Base-by-base conservation (phyloP, 257 asterid genomes). In the Paraleonurus japonicus region DNA sequence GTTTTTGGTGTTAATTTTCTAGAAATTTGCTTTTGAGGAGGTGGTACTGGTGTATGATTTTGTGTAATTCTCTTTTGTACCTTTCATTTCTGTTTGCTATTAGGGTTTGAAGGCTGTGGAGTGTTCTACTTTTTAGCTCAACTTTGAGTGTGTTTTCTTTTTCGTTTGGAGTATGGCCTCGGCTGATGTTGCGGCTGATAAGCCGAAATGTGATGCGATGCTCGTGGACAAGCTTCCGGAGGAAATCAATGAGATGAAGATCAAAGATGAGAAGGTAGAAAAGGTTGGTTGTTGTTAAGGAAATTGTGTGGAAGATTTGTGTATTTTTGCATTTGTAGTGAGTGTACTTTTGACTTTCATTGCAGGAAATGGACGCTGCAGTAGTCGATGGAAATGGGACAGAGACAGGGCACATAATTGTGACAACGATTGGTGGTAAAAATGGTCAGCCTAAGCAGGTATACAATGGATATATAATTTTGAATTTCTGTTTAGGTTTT, bases 381-480 rank as follows among this genome's bases (percentile, higher is more conserved):
- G 87, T 88, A 28, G 96, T 92, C 27, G 92, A 90, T 83, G 96
- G 96, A 65, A 92, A 88, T 75, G 98, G 96, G 75, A 88, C 97
- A 22, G 98, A 92, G 82, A 90, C 96, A 4, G 98, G 98, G 27
- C 98, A 90, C 81, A 90, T 92, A 26, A 92, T 92, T 68, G 98
- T 92, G 68, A 90, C 98, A 11, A 90, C 98, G 54, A 90, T 90
- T 75, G 98, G 96, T 55, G 98, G 98, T 20, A 87, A 83, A 82
- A 92, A 92, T 81, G 97, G 96, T 47, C 96, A 88, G 74, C 96
- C 96, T 35, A 92, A 88, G 85, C 94, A 92, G 98, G 98, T 90
- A 79, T 37, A 17, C 51, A 66, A 35, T 62, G 26, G 43, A 2
- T 39, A 3, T 2, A 0, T 11, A 1, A 11, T 55, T 24, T 0